Conservation (phyloP, 2,329 filamentous ascomycete species). For the Fusarium longipes region DNA sequence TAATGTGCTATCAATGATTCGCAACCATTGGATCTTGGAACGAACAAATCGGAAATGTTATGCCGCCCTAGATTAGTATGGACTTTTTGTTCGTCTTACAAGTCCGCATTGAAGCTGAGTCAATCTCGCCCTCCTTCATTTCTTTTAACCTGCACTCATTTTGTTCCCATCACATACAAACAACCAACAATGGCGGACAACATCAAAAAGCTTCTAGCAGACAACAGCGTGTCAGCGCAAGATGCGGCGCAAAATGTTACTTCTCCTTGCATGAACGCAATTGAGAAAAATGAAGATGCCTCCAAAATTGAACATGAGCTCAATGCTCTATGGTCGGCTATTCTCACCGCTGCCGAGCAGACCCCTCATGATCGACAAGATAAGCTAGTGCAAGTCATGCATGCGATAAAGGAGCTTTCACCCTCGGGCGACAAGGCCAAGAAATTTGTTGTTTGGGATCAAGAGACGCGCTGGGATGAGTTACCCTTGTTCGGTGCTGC, state of each 20-base stretch:
- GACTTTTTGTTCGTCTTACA: constrained; percentile 1
- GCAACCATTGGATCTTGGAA: neutral
- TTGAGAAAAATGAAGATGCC: constrained; percentile 19
- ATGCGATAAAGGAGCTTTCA: constrained; percentile 28
- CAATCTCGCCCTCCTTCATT: neutral
- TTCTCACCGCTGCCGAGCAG: constrained; percentile 36
- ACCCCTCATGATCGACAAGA: constrained; percentile 37
- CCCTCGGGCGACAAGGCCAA: constrained; percentile 12
- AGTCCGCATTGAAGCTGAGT: constrained; percentile 8
- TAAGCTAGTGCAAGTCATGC: constrained; percentile 39
- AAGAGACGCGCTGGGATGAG: constrained; percentile 30
- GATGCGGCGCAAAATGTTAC: constrained; percentile 30
- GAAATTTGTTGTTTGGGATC: constrained; percentile 34
- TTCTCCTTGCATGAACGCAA: constrained; percentile 9
- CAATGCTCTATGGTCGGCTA: constrained; percentile 20
- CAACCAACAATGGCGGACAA: constrained; percentile 37
- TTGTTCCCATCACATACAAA: neutral
- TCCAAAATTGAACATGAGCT: constrained; percentile 28
- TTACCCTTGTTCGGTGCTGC: constrained; percentile 34
- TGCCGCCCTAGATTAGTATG: neutral
- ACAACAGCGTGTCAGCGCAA: constrained; percentile 13
- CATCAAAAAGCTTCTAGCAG: constrained; percentile 3
- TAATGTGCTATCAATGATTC: constrained; percentile 33
- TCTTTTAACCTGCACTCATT: neutral
- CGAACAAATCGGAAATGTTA: constrained; percentile 3